Evolutionary conservation across 176 grass and related monocot species (phyloP).

Genomic region (Eleusine indica): DNA sequence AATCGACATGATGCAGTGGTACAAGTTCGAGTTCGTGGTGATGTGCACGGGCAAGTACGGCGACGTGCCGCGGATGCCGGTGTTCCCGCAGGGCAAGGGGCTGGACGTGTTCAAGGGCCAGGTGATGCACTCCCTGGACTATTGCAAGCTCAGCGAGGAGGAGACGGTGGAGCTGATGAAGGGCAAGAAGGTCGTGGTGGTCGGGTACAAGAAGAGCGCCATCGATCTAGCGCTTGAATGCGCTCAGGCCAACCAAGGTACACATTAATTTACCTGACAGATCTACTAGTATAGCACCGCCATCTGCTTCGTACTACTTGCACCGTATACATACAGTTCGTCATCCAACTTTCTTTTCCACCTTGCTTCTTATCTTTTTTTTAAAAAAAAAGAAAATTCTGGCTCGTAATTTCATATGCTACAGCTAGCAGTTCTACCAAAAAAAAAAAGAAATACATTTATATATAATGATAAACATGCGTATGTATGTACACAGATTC

Average conservation of each 20-base stretch:
- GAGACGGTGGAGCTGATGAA: constrained; percentile 69
- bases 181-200: constrained; percentile 86
- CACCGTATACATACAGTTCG: neutral
- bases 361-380: neutral
- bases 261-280: neutral
- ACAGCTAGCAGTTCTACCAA: no score
- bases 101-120: constrained; percentile 73
- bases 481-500: neutral
- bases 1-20: constrained; percentile 43
- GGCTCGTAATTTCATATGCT: constrained; percentile 5
- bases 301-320: no score
- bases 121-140: constrained; percentile 89
- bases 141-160: constrained; percentile 85
- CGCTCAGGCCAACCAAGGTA: constrained; percentile 91
- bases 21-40: constrained; percentile 92
- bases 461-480: neutral
- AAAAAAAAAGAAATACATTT: neutral
- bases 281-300: no score
- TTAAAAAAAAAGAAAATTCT: neutral
- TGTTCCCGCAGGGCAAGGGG: constrained; percentile 62
- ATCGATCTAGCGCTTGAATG: constrained; percentile 93
- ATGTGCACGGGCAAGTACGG: constrained; percentile 99
- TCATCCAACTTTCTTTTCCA: neutral
- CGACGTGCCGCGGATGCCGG: constrained; percentile 74
- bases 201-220: constrained; percentile 97